Percentiles rank a stretch among this genome's conserved stretches.
Evolutionary conservation across 2,329 filamentous ascomycete genomes (phyloP).

Genomic region (Capronia americana): DNA sequence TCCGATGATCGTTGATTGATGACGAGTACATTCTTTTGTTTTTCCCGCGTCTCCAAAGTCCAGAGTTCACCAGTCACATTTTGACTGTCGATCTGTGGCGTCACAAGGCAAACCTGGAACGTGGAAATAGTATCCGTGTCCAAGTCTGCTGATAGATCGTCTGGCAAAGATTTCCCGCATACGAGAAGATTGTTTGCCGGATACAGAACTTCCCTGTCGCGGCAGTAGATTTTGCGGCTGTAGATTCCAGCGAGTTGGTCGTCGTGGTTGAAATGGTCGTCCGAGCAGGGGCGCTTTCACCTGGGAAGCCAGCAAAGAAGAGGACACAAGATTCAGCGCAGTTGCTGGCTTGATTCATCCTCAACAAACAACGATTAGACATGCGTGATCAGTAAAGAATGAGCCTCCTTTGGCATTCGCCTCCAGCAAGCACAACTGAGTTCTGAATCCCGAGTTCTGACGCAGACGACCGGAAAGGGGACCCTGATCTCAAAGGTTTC

Average conservation of each 20-base stretch:
- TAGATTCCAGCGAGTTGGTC: background rate
- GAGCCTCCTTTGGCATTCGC: background rate
- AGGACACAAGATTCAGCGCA: background rate
- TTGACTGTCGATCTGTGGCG: background rate
- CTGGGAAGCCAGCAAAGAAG: background rate
- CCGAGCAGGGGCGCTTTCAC: background rate
- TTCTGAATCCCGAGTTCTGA: background rate
- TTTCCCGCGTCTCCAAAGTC: too few species aligned
- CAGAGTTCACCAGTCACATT: background rate
- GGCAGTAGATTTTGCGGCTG: background rate
- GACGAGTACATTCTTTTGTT: too few species aligned
- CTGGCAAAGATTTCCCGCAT: background rate
- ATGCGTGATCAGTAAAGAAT: background rate
- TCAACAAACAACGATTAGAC: background rate
- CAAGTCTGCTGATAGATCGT: background rate
- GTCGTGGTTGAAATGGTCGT: background rate
- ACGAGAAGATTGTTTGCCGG: background rate
- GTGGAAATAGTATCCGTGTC: background rate
- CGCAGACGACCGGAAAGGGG: background rate
- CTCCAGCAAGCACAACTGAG: background rate
- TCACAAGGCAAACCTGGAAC: background rate
- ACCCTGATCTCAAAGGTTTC: background rate
- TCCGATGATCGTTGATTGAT: too few species aligned
- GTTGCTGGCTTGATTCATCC: background rate
- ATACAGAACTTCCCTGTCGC: background rate